Evolutionary conservation across 2,329 filamentous ascomycete genomes (phyloP), one percentile per base, ranked within the genome.

Genomic region (Epichloe festucae): DNA sequence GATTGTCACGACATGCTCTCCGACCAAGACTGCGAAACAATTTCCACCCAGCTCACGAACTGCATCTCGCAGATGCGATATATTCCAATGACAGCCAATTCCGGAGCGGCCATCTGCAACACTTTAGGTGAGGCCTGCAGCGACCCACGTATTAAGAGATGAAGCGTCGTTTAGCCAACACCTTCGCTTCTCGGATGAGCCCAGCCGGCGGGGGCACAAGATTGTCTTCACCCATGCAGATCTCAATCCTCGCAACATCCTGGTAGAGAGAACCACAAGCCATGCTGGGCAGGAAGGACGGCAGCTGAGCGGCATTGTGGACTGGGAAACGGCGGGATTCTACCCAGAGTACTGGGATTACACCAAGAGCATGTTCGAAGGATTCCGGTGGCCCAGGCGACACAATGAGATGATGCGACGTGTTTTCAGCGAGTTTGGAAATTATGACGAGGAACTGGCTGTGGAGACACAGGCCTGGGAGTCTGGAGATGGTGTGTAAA

Each of bases 321-420:
- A 58, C 40, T 58, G 55, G 56, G 55, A 58, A 43, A 12, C 49
- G 21, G 54, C 53, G 45, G 56, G 55, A 12, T 54, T 54, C 15
- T 57, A 58, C 49, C 55, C 56, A 11, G 55, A 58, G 17, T 57
- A 58, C 42, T 58, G 52, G 56, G 55, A 58, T 45, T 50, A 31
- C 31, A 49, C 57, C 0, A 57, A 58, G 42, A 49, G 36, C 23
- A 42, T 50, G 36, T 39, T 5, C 36, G 36, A 39, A n/a, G 36
- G n/a, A 14, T 14, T n/a, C 5, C n/a, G 12, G 36, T 39, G 36
- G 36, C 36, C 36, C 12, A 14, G 14, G 36, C 5, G 36, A 14
- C 36, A n/a, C 36, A 39, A 39, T 39, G 14, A 39, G 36, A 39
- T 39, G 14, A 39, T 39, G 36, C 12, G n/a, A n/a, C 12, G 36